A percentile compares a stretch with the other conserved stretches of the same genome.
Evolutionary conservation across 345 rosid species (phyloP).

Genomic region (Aquilaria malaccensis): DNA sequence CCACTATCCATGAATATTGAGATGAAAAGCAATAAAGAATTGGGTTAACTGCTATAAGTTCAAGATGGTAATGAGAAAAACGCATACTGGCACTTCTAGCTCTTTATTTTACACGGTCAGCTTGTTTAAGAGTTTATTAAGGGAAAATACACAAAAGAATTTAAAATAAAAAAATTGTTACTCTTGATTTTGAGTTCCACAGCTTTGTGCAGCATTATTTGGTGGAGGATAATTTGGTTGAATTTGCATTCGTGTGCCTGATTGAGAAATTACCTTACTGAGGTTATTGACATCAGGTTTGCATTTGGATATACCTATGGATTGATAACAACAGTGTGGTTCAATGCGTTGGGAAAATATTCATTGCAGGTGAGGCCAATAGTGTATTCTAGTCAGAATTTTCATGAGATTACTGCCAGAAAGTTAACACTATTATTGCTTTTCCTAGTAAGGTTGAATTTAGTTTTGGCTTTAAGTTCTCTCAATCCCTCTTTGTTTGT

Average conservation of each 20-base stretch:
- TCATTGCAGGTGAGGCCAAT: conserved; percentile 63
- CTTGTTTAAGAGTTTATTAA: background rate
- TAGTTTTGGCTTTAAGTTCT: background rate
- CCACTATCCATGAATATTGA: too few species aligned
- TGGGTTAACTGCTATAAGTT: too few species aligned
- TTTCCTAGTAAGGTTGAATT: background rate
- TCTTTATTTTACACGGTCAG: background rate
- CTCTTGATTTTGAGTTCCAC: background rate
- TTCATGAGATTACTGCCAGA: background rate
- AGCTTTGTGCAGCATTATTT: conserved; percentile 3
- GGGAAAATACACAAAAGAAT: background rate
- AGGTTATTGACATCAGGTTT: conserved; percentile 42
- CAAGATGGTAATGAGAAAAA: too few species aligned
- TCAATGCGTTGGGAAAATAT: conserved; percentile 73
- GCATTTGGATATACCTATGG: conserved; percentile 89
- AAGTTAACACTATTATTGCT: conserved; percentile 1
- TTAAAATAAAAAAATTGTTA: background rate
- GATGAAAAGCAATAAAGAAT: too few species aligned
- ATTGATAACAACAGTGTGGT: conserved; percentile 63
- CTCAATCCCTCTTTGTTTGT: conserved; percentile 5
- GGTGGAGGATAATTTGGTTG: too few species aligned
- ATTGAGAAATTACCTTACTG: conserved; percentile 14
- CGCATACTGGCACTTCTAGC: too few species aligned
- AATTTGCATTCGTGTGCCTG: background rate
- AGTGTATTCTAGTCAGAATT: conserved; percentile 14